phyloP scores from a whole-genome alignment of 208 protist genomes.

The Leptomonas seymouri region DNA sequence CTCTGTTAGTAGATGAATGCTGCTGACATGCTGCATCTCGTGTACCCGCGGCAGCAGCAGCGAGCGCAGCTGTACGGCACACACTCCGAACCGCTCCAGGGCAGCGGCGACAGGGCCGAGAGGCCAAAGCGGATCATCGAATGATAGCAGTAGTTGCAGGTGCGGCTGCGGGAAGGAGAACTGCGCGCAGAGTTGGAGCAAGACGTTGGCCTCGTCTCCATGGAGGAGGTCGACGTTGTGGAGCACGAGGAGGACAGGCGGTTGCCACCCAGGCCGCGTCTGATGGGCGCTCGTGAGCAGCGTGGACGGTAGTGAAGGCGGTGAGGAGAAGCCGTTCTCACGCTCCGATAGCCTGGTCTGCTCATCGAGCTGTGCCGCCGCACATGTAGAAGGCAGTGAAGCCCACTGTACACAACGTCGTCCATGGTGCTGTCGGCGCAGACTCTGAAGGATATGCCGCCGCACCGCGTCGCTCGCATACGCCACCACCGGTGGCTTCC shows the following conservation, averaged over 20 bases:
- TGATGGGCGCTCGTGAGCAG: constrained; percentile 4
- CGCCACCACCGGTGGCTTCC: constrained; percentile 11
- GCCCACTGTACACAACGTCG: constrained; percentile 46
- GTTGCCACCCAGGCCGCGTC: constrained; percentile 17
- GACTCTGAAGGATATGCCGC: constrained; percentile 9
- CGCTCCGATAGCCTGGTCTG: not conserved
- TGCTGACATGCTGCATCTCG: constrained; percentile 48
- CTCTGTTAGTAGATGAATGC: constrained; percentile 57
- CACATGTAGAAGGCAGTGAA: constrained; percentile 32
- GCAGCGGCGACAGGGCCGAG: constrained; percentile 23
- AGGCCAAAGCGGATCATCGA: constrained; percentile 70
- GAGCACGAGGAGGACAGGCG: constrained; percentile 53
- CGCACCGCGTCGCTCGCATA: constrained; percentile 26
- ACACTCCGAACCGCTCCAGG: constrained; percentile 44
- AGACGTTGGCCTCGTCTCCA: constrained; percentile 26
- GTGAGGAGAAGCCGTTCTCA: not conserved
- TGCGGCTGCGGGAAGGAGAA: constrained; percentile 41
- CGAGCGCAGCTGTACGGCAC: constrained; percentile 57
- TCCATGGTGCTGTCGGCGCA: constrained; percentile 21
- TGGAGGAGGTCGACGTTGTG: constrained; percentile 74
- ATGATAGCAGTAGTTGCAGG: constrained; percentile 57
- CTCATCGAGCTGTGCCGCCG: constrained; percentile 10
- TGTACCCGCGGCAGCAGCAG: constrained; percentile 68
- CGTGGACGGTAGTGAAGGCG: not conserved
- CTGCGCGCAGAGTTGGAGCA: constrained; percentile 50